These are phyloP conservation scores for Gyromitra esculenta DNA, from an alignment of 2,329 filamentous ascomycete genomes.

Conservation along the genomic window DNA sequence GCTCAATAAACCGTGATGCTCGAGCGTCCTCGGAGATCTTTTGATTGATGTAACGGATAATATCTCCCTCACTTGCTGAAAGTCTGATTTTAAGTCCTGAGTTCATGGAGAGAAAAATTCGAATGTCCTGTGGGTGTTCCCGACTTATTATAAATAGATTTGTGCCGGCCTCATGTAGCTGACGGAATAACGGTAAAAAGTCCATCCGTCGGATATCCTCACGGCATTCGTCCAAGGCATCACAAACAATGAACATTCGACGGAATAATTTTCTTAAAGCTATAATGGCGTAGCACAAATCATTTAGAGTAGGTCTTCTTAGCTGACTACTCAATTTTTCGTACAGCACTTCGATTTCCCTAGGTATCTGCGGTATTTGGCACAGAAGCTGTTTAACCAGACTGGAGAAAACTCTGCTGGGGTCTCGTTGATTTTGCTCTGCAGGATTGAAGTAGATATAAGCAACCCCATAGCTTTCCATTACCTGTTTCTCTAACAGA, in stretches of 20 bases:
- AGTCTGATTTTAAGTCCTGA: background rate
- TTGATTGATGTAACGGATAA: background rate
- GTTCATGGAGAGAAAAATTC: too few species aligned
- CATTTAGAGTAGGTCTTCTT: background rate
- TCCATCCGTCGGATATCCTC: background rate
- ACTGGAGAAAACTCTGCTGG: background rate
- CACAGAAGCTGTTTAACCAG: constrained; percentile 5
- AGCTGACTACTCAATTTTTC: background rate
- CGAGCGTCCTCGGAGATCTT: background rate
- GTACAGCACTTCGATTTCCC: background rate
- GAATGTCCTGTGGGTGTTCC: constrained; percentile 9
- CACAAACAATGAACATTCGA: background rate
- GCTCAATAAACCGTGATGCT: background rate
- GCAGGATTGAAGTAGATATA: constrained; percentile 7
- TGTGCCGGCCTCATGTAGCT: background rate
- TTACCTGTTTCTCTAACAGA: background rate
- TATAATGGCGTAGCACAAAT: background rate
- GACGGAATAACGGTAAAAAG: background rate
- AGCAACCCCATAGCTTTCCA: background rate
- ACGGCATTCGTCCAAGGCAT: constrained; percentile 3
- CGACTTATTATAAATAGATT: background rate
- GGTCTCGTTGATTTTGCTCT: background rate
- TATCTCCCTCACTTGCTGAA: background rate
- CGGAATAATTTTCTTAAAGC: background rate
- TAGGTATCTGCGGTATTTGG: background rate